Conservation (phyloP, 805 yeast species). For the Yamadazyma ubonensis region DNA sequence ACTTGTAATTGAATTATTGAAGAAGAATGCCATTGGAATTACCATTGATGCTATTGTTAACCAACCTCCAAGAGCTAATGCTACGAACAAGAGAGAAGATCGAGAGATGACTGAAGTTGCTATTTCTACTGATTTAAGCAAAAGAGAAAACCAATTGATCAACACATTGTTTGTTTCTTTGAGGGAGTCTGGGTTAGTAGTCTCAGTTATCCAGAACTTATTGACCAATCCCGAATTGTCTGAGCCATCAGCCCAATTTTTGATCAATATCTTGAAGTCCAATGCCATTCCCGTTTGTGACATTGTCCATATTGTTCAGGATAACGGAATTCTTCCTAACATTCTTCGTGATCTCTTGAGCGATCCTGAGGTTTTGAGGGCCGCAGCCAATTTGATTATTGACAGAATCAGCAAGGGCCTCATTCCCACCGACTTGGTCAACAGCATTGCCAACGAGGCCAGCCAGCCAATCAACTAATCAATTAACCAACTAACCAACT, state of each 20-base stretch:
- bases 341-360: slow-evolving; percentile 20
- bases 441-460: too few relatives aligned
- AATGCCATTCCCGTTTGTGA: slow-evolving; percentile 23
- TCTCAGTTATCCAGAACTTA: slow-evolving; percentile 23
- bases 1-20: slow-evolving; percentile 21
- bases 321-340: slow-evolving; percentile 19
- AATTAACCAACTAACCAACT: too few relatives aligned
- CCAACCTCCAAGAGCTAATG: slow-evolving; percentile 5
- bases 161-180: slow-evolving; percentile 20
- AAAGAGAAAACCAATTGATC: slow-evolving; percentile 20
- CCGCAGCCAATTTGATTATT: slow-evolving; percentile 18
- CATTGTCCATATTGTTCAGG: slow-evolving; percentile 20
- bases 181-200: slow-evolving; percentile 25
- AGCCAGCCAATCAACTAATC: too few relatives aligned
- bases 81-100: not conserved
- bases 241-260: slow-evolving; percentile 27
- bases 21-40: slow-evolving; percentile 19
- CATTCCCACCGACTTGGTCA: slow-evolving; percentile 17
- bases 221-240: slow-evolving; percentile 27
- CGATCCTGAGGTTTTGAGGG: slow-evolving; percentile 20
- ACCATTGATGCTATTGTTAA: slow-evolving; percentile 3
- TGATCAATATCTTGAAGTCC: slow-evolving; percentile 22
- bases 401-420: slow-evolving; percentile 21
- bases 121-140: slow-evolving; percentile 1
- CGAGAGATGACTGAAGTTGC: not conserved